Percentiles rank a stretch among this genome's conserved stretches.
Evolutionary conservation across 176 grass and related monocot species (phyloP).

Genomic region (Musa troglodytarum): DNA sequence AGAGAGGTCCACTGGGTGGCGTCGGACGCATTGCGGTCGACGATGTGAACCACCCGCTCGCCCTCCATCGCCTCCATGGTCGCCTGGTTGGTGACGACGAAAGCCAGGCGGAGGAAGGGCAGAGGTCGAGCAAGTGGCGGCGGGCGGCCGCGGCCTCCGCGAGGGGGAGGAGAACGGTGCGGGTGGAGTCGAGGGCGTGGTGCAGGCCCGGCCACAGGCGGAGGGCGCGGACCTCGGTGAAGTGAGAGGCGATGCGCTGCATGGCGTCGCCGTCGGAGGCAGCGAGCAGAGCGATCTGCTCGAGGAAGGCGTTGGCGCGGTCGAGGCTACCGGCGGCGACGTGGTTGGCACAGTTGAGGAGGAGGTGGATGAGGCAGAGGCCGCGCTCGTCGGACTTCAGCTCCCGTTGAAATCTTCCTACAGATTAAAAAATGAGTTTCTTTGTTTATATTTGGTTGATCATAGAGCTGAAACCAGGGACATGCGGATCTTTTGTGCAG

Average conservation of each 20-base stretch:
- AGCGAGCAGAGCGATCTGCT: slow-evolving; percentile 52
- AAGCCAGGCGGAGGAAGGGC: no score
- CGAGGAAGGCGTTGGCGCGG: slow-evolving; percentile 58
- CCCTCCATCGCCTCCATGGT: slow-evolving; percentile 76
- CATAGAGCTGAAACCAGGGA: not conserved
- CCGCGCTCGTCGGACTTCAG: slow-evolving; percentile 82
- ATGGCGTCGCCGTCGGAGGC: slow-evolving; percentile 80
- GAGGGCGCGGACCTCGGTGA: slow-evolving; percentile 60
- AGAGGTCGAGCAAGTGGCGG: slow-evolving; percentile 67
- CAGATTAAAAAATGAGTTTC: not conserved
- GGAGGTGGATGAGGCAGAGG: slow-evolving; percentile 82
- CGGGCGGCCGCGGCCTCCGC: slow-evolving; percentile 31
- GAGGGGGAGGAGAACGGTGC: slow-evolving; percentile 5
- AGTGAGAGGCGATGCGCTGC: slow-evolving; percentile 68
- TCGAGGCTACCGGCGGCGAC: slow-evolving; percentile 42
- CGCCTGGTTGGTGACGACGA: slow-evolving; percentile 55
- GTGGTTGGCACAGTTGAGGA: slow-evolving; percentile 68
- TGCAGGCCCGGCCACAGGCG: slow-evolving; percentile 57
- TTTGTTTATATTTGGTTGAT: not conserved
- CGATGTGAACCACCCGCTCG: slow-evolving; percentile 73
- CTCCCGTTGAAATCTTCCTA: slow-evolving; percentile 16
- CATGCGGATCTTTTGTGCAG: slow-evolving; percentile 26
- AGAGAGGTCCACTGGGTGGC: slow-evolving; percentile 63
- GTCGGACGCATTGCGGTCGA: slow-evolving; percentile 69
- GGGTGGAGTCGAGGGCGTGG: slow-evolving; percentile 35